These are phyloP conservation scores for Daedalea quercina DNA, from an alignment of 768 basidiomycete species.

Conservation along the genomic window DNA sequence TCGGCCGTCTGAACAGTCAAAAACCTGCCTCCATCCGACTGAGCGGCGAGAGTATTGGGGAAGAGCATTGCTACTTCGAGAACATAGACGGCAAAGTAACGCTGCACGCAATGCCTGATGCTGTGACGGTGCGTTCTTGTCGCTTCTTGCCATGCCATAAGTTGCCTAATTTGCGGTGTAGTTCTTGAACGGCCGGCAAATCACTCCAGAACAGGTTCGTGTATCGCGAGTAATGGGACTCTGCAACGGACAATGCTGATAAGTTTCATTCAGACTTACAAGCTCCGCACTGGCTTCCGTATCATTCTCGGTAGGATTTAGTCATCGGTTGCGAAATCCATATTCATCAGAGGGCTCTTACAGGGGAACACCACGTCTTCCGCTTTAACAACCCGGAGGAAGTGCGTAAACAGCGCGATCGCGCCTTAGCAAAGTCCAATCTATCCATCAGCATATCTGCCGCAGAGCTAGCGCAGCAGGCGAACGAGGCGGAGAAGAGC, in stretches of 20 bases:
- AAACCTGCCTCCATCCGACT: constrained; percentile 83
- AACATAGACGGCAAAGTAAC: constrained; percentile 81
- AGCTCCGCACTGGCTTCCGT: constrained; percentile 89
- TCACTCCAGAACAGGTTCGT: constrained; percentile 67
- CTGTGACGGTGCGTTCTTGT: constrained; percentile 62
- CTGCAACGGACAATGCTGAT: neutral
- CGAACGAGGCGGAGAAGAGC: constrained; percentile 33
- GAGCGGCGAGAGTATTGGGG: constrained; percentile 85
- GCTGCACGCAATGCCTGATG: constrained; percentile 71
- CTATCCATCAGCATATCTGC: constrained; percentile 60
- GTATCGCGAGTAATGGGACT: neutral
- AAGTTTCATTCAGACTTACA: constrained; percentile 46
- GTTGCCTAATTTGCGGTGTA: constrained; percentile 23
- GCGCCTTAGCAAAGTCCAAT: constrained; percentile 67
- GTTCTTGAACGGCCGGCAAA: constrained; percentile 93
- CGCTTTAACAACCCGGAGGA: constrained; percentile 95
- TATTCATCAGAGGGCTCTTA: neutral
- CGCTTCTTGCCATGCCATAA: neutral
- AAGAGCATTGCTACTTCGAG: constrained; percentile 91
- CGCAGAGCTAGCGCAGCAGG: constrained; percentile 48
- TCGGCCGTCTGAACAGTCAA: constrained; percentile 82
- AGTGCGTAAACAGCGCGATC: constrained; percentile 85
- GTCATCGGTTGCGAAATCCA: neutral
- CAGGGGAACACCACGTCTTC: constrained; percentile 96
- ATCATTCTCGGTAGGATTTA: constrained; percentile 79